Evolutionary conservation across 106 monocot genomes (phyloP), one percentile per base, ranked within the genome.

Genomic region (Gastrodia elata): DNA sequence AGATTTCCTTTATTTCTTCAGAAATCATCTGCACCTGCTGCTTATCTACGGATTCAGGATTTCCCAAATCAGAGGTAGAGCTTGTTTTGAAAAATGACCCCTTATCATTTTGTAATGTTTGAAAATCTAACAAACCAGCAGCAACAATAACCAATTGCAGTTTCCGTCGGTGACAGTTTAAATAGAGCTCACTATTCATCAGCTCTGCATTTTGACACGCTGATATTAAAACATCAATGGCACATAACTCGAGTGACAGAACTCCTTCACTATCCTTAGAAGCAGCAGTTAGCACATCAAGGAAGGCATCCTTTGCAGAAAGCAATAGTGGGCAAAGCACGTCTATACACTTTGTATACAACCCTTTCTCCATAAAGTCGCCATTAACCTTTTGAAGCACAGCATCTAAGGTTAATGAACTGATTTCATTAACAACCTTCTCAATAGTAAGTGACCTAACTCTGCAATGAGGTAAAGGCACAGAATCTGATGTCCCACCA

Each of bases 151-250:
- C 75, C 40, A 93, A 18, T 71, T 87, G 90, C 72, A 98, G 33
- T 68, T 93, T 98, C 38, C 86, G 74, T 57, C 75, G 75, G 43
- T 83, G 84, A 80, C 79, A 86, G 6, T 82, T 81, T 74, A 98
- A 80, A 77, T 85, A 88, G 34, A 84, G 72, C 39, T 83, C 74
- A 39, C 78, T 70, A 37, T 88, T 78, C 77, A 88, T 75, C 73
- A 81, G 76, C 52, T 98, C 82, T 73, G 71, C 77, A 39, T 86
- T 90, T 78, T 91, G 88, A 85, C 90, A 98, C 56, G 93, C 86
- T 55, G 76, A 82, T 39, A 88, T 71, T 18, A 98, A 77, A 36
- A 79, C 68, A 87, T 98, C 88, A 70, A 98, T 72, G 71, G 97
- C 93, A 42, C 71, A 72, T 75, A 98, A 70, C 79, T 98, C 91